Base-by-base conservation (phyloP, 208 protist genomes). In the Trypanosoma avium region DNA sequence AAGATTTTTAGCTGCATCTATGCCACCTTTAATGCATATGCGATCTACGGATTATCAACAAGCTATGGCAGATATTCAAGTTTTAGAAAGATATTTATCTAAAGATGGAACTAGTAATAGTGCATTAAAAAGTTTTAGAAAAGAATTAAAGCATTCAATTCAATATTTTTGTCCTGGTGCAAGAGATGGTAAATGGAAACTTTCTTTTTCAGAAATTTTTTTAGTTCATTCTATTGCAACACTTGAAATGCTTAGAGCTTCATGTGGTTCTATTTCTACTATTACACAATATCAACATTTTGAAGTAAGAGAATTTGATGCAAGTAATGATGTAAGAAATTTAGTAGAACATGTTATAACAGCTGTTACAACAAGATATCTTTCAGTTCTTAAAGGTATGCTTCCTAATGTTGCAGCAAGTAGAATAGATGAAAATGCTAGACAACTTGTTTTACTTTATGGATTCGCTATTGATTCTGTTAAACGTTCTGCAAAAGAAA, bases 251-350 rank as follows among this genome's bases (percentile, higher is more conserved):
- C 69, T 95, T 49, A 85, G 85, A 9, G 85, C 81, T 1, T 79
- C 84, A 0, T 75, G 81, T 26, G 81, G 85, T 29, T 86, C 80
- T 8, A 86, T 95, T 50, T 79, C 83, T 9, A 82, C 88, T 43
- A 69, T 95, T 15, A 81, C 86, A 19, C 72, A 86, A 13, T 92
- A 92, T 67, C 75, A 81, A 49, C 79, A 88, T 46, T 90, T 90
- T 67, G 85, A 95, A 61, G 72, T 91, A 30, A 72, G 84, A 22
- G 89, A 92, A 72, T 92, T 91, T 67, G 83, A 92, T 21, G 84
- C 88, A 17, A 85, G 81, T 55, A 69, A 70, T 5, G 66, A 79
- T 10, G 79, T 92, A n/a, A 68, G 65, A 47, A 58, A 57, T 1
- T 73, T 65, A 19, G 54, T 92, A 19, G n/a, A 52, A 22, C 32